Evolutionary conservation across 805 yeast species (phyloP), one percentile per base, ranked within the genome.

Genomic region (Cyberlindnera maritima): DNA sequence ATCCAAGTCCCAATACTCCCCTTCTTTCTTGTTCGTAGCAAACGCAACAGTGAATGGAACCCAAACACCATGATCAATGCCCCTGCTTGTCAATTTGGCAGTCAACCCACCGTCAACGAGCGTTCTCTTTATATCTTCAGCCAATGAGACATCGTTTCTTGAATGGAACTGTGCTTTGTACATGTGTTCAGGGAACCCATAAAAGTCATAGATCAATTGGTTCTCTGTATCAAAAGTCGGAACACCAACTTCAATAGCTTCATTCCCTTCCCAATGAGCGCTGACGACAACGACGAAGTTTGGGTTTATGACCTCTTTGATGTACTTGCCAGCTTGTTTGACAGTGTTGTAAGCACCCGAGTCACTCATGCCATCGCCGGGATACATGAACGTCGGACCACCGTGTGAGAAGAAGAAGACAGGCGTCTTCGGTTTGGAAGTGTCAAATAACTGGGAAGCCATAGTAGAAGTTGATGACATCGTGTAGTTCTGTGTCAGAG

Each of bases 31-130:
- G 5, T 64, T 59, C 2, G 68, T 61, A 36, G 78, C 72, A 52
- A 86, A 85, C 8, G 88, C 88, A 20, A 83, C 85, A 58, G 84
- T 80, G 49, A 83, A 71, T 1, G 92, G 92, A 6, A 84, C 90
- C 89, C 92, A 87, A 8, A 74, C 83, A 7, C 96, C 96, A 65
- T 87, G 95, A 60, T 87, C 96, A 19, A 88, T 64, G 10, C 94
- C 94, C 46, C 94, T 68, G n/a, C 66, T 60, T 0, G 75, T 69
- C 10, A 78, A 49, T 23, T 65, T 63, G 0, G 81, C 64, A 3
- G 66, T 55, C 41, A 83, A 68, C 0, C 83, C 85, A 19, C 63
- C 52, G 7, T 59, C 54, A 12, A 56, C 54, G 18, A 85, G 65
- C 2, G 71, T 61, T 2, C 67, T 56, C 25, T 69, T 66, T 19